Percentiles rank a stretch among this genome's conserved stretches.
These are phyloP conservation scores for Peribolospora baueri DNA, from an alignment of 768 basidiomycete genomes.

Conservation along the genomic window DNA sequence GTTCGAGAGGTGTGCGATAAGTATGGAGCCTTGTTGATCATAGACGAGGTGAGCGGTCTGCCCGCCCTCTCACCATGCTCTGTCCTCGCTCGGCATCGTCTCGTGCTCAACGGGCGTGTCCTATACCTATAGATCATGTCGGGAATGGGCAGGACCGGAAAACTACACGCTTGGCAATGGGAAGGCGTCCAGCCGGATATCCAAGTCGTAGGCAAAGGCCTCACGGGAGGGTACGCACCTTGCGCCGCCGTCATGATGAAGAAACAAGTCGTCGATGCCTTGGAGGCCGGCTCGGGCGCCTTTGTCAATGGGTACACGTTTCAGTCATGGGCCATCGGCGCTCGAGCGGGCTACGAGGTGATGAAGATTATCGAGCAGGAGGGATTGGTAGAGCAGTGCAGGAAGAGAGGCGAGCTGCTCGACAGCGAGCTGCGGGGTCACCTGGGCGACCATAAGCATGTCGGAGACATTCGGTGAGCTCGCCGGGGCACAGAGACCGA, in stretches of 20 bases:
- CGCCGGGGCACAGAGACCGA: too few species aligned
- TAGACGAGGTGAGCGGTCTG: slow-evolving; percentile 8
- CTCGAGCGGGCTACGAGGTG: slow-evolving; percentile 9
- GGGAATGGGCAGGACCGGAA: slow-evolving; percentile 12
- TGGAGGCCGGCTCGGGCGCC: slow-evolving; percentile 5
- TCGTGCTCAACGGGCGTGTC: neutral
- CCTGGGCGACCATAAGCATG: neutral
- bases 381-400: slow-evolving; percentile 5
- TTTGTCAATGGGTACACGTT: slow-evolving; percentile 13
- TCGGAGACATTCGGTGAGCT: slow-evolving; percentile 7
- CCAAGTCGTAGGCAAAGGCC: slow-evolving; percentile 12
- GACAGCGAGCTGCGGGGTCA: neutral
- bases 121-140: slow-evolving; percentile 10
- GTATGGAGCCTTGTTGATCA: slow-evolving; percentile 10
- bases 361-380: slow-evolving; percentile 11
- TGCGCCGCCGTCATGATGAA: slow-evolving; percentile 11
- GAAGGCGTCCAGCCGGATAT: slow-evolving; percentile 13
- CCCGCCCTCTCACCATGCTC: neutral
- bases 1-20: slow-evolving; percentile 12
- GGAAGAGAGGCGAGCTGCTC: neutral
- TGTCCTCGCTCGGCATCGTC: too few species aligned
- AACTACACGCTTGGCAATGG: slow-evolving; percentile 12
- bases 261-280: slow-evolving; percentile 9
- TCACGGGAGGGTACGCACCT: slow-evolving; percentile 11
- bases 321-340: slow-evolving; percentile 8